Base-by-base conservation (phyloP, 345 rosid species). In the Pistacia atlantica region DNA sequence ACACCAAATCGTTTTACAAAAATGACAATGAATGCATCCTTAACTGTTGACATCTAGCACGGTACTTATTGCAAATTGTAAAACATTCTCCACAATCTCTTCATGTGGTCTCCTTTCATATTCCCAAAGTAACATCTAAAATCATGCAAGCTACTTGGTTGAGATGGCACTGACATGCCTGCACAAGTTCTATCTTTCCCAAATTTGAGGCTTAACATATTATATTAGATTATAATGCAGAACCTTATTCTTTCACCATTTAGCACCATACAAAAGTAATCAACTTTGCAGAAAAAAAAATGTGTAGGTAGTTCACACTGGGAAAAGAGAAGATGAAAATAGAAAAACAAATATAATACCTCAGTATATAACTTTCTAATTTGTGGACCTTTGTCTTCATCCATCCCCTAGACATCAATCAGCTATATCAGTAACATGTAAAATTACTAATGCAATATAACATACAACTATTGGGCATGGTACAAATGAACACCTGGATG, bases 321-420 rank as follows among this genome's bases (percentile, higher is more conserved):
- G 68, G 16, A 60, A 35, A 74, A 52, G 20, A n/a, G 72, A 57
- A 69, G n/a, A 46, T 11, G 11, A 33, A 65, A 52, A 52, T 16
- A 72, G 37, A 58, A 22, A 11, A 14, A 42, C 20, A 59, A 54
- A 16, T 31, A 31, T 52, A 64, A 46, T 63, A 82, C 87, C 87
- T 84, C 87, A 14, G 58, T 77, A 69, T 82, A 84, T 28, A 84
- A 55, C 78, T 84, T 82, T 49, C 85, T 82, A 60, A 82, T 78
- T 75, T 80, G 87, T 5, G 85, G 82, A 68, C 87, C 87, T 75
- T 59, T 77, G 66, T 84, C 87, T 75, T 80, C 85, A 67, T 82
- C 83, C 78, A 82, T 77, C 38, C 87, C 87, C 87, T 84, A 67
- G 37, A 35, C 73, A 72, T 79, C 56, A 66, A 67, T 12, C 9